Conservation (phyloP, 192 early-diverging fungal species). For the Linnemannia schmuckeri region DNA sequence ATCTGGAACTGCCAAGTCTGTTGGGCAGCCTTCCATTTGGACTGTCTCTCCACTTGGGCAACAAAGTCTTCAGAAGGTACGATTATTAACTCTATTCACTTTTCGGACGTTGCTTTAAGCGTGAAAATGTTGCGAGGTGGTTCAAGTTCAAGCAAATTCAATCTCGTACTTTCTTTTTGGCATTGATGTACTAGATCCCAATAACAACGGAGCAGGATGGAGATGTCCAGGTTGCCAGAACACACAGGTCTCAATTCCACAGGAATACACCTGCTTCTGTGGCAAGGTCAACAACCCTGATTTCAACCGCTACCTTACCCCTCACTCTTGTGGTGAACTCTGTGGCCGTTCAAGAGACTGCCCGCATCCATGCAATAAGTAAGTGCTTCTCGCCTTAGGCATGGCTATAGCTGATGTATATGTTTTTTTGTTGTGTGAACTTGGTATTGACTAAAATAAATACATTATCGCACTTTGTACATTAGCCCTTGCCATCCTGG, state of each 20-base stretch:
- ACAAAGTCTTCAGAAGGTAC: slow-evolving; percentile 71
- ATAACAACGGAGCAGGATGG: slow-evolving; percentile 67
- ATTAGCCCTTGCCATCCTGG: slow-evolving; percentile 90
- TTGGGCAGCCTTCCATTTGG: slow-evolving; percentile 92
- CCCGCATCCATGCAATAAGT: slow-evolving; percentile 82
- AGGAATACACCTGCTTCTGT: slow-evolving; percentile 91
- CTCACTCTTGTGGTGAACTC: slow-evolving; percentile 88
- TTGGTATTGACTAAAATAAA: background rate
- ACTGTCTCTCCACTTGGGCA: slow-evolving; percentile 88
- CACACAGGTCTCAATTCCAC: slow-evolving; percentile 72
- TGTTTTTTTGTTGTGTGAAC: background rate
- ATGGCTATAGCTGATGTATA: background rate
- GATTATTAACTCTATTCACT: background rate
- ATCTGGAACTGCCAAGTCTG: slow-evolving; percentile 91
- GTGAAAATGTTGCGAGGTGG: background rate
- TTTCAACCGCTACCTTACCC: slow-evolving; percentile 70
- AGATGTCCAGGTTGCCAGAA: slow-evolving; percentile 95
- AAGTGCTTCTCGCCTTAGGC: slow-evolving; percentile 15
- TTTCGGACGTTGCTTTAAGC: background rate
- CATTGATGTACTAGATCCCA: slow-evolving; percentile 47
- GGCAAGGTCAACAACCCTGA: slow-evolving; percentile 80
- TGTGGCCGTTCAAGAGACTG: slow-evolving; percentile 79
- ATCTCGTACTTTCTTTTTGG: background rate
- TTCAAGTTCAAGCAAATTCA: background rate
- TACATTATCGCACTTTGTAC: background rate